Conservation (phyloP, 2,329 filamentous ascomycete species). For the Bipolaris zeicola region DNA sequence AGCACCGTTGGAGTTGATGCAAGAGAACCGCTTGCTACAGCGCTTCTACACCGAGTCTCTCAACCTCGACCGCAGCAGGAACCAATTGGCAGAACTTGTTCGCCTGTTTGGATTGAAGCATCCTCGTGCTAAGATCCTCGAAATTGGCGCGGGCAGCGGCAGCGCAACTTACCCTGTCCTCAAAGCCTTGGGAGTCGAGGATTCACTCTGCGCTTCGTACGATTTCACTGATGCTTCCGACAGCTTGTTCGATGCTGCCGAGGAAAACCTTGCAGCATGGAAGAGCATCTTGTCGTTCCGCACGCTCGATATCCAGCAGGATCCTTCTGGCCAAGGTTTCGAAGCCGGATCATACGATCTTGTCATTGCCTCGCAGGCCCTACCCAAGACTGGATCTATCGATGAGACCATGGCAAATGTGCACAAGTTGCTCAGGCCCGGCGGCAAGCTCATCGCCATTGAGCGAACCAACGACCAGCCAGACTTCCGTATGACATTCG, state of each 20-base stretch:
- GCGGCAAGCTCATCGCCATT: not conserved
- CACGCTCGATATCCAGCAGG: not conserved
- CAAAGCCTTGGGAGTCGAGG: not conserved
- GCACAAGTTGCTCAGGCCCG: conserved; percentile 20
- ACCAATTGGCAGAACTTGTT: not conserved
- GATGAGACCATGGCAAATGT: conserved; percentile 19
- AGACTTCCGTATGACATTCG: not conserved
- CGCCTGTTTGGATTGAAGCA: not conserved
- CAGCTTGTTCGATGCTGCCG: not conserved
- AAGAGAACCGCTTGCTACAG: not conserved
- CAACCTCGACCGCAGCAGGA: not conserved
- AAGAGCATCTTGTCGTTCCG: not conserved
- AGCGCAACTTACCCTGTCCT: not conserved
- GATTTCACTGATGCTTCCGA: not conserved
- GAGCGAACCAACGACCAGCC: not conserved
- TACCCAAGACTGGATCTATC: conserved; percentile 21
- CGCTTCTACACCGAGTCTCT: not conserved
- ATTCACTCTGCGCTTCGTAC: not conserved
- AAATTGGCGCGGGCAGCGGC: not conserved
- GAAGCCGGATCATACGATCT: conserved; percentile 19
- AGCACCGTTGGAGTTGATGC: not conserved
- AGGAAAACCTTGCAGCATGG: not conserved
- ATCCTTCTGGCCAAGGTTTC: conserved; percentile 21
- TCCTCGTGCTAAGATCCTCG: not conserved
- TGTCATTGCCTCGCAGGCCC: conserved; percentile 43